These are phyloP conservation scores for Zygosaccharomyces pseudobailii DNA, from an alignment of 1,139 yeast genomes.

Conservation along the genomic window DNA sequence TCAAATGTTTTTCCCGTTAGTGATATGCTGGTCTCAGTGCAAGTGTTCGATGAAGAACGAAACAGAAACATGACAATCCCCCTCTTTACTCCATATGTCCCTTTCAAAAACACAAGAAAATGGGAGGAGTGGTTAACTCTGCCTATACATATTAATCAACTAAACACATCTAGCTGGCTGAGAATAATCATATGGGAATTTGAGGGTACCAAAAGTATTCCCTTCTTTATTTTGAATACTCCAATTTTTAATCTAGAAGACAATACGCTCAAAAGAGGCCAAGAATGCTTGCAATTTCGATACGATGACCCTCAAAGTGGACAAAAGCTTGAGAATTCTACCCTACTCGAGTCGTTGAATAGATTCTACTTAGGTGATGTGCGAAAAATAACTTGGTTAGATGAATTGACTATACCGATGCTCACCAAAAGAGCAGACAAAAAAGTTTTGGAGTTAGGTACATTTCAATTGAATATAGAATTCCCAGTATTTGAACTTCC, in stretches of 20 bases:
- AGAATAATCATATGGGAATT: constrained; percentile 64
- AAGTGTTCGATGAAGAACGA: constrained; percentile 58
- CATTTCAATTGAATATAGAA: constrained; percentile 57
- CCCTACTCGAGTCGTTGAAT: constrained; percentile 53
- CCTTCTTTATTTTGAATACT: constrained; percentile 59
- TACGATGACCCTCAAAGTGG: constrained; percentile 22
- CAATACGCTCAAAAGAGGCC: constrained; percentile 51
- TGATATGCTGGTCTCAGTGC: constrained; percentile 60
- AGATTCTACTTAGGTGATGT: constrained; percentile 66
- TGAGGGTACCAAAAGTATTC: constrained; percentile 45
- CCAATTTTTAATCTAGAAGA: constrained; percentile 51
- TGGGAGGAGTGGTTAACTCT: constrained; percentile 65
- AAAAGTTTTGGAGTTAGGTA: constrained; percentile 27
- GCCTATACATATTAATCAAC: constrained; percentile 66
- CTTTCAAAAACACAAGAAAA: constrained; percentile 45
- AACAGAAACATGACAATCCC: constrained; percentile 51
- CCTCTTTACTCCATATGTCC: constrained; percentile 58
- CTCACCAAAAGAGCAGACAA: constrained; percentile 44
- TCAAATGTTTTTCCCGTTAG: constrained; percentile 50
- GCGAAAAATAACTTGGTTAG: constrained; percentile 68
- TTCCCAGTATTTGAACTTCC: constrained; percentile 77
- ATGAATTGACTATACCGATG: constrained; percentile 56
- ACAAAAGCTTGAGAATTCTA: constrained; percentile 36
- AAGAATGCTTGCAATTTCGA: constrained; percentile 46
- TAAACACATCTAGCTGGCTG: constrained; percentile 58